phyloP scores from a whole-genome alignment of 768 basidiomycete species.

The Serendipita sp. region DNA sequence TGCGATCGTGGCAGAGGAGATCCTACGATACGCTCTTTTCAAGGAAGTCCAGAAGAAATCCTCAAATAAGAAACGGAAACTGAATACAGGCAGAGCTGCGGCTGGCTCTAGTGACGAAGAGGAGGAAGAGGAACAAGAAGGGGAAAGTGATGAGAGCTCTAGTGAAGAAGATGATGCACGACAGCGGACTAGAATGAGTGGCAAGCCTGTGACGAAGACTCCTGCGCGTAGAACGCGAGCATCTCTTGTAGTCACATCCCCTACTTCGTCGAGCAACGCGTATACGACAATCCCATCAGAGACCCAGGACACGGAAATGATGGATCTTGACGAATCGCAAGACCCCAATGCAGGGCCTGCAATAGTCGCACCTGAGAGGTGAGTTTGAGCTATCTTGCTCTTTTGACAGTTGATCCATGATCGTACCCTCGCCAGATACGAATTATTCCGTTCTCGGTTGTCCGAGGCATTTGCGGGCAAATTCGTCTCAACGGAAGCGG shows the following conservation, averaged over 20 bases:
- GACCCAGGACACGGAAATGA: constrained; percentile 10
- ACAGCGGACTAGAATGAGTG: background rate
- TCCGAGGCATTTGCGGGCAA: constrained; percentile 52
- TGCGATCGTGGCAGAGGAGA: constrained; percentile 81
- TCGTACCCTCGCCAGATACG: constrained; percentile 32
- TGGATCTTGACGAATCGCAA: constrained; percentile 32
- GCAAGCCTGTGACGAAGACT: constrained; percentile 11
- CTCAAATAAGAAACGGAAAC: constrained; percentile 71
- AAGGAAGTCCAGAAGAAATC: constrained; percentile 84
- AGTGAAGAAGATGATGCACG: constrained; percentile 27
- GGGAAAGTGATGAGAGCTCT: constrained; percentile 37
- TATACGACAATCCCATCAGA: constrained; percentile 19
- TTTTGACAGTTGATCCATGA: constrained; percentile 6
- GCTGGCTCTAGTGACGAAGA: constrained; percentile 20
- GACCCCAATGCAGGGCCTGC: constrained; percentile 16
- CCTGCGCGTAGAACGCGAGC: background rate
- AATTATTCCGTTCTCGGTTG: constrained; percentile 66
- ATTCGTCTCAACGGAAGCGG: constrained; percentile 61
- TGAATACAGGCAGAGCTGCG: constrained; percentile 48
- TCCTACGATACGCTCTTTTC: constrained; percentile 94
- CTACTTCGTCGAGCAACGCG: constrained; percentile 23
- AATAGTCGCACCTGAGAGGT: constrained; percentile 43
- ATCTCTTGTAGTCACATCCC: background rate
- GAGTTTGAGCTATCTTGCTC: constrained; percentile 17
- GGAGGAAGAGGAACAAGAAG: constrained; percentile 29